Evolutionary conservation across 495 filamentous ascomycete genomes (phyloP).

Genomic region (Trichoderma parareesei): DNA sequence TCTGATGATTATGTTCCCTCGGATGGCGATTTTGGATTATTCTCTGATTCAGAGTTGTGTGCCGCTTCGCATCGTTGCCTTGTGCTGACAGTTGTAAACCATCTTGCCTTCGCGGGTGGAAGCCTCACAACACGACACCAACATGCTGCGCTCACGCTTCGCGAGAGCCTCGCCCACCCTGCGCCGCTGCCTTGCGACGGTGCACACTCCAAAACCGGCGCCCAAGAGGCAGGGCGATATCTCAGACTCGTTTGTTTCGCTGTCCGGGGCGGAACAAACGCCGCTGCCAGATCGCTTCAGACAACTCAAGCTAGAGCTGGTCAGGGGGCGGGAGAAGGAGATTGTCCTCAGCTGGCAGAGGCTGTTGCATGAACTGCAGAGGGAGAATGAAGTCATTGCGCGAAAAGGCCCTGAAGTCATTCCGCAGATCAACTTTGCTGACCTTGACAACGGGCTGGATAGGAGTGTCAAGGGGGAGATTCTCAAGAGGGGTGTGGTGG

Average conservation of each 20-base stretch:
- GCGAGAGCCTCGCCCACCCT: background rate
- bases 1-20: background rate
- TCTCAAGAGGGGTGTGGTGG: slow-evolving; percentile 52
- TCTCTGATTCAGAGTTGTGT: background rate
- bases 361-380: slow-evolving; percentile 48
- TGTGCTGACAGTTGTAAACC: background rate
- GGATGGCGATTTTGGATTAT: background rate
- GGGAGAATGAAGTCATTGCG: slow-evolving; percentile 44
- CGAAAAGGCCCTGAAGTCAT: slow-evolving; percentile 36
- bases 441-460: slow-evolving; percentile 42
- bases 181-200: slow-evolving; percentile 3
- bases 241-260: slow-evolving; percentile 72
- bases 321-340: slow-evolving; percentile 52
- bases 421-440: slow-evolving; percentile 50
- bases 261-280: slow-evolving; percentile 55
- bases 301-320: slow-evolving; percentile 60
- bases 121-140: background rate
- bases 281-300: slow-evolving; percentile 67
- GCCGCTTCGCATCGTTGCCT: background rate
- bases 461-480: slow-evolving; percentile 36
- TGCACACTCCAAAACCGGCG: slow-evolving; percentile 10
- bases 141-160: slow-evolving; percentile 1
- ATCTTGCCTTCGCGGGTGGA: too few relatives aligned
- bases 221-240: slow-evolving; percentile 59
- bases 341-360: slow-evolving; percentile 62